phyloP scores from a whole-genome alignment of 345 rosid species.

The Citrus medica region DNA sequence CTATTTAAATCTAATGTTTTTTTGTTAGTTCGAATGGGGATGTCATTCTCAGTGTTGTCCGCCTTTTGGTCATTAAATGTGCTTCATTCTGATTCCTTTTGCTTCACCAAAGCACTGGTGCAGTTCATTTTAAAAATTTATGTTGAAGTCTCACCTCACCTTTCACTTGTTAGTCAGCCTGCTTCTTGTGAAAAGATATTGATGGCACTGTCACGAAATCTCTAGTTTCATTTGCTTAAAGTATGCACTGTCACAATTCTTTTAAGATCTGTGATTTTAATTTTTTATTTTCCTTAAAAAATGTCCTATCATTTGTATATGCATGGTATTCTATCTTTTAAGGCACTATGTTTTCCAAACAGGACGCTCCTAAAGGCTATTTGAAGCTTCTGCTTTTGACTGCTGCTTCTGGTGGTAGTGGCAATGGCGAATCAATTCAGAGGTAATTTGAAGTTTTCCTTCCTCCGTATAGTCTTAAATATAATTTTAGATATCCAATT shows the following conservation, averaged over 20 bases:
- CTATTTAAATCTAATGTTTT: slow-evolving; percentile 2
- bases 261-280: not conserved
- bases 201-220: not conserved
- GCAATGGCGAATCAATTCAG: slow-evolving; percentile 87
- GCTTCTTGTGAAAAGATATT: not conserved
- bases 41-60: not conserved
- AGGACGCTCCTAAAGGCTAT: slow-evolving; percentile 94
- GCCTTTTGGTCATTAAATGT: not conserved
- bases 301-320: not conserved
- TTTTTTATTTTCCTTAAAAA: not conserved
- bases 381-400: slow-evolving; percentile 95
- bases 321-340: slow-evolving; percentile 4
- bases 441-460: slow-evolving; percentile 46
- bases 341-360: slow-evolving; percentile 24
- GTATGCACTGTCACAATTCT: slow-evolving; percentile 1
- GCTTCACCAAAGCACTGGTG: not conserved
- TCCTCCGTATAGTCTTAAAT: slow-evolving; percentile 13
- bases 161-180: slow-evolving; percentile 6
- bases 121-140: not conserved
- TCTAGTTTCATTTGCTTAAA: not conserved
- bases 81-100: not conserved
- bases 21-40: not conserved
- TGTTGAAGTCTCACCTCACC: not conserved
- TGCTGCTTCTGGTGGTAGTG: slow-evolving; percentile 86
- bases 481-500: not conserved